Evolutionary conservation across 352 stramenopile genomes (phyloP), one percentile per base, ranked within the genome.

Genomic region (Hyaloperonospora brassicae): DNA sequence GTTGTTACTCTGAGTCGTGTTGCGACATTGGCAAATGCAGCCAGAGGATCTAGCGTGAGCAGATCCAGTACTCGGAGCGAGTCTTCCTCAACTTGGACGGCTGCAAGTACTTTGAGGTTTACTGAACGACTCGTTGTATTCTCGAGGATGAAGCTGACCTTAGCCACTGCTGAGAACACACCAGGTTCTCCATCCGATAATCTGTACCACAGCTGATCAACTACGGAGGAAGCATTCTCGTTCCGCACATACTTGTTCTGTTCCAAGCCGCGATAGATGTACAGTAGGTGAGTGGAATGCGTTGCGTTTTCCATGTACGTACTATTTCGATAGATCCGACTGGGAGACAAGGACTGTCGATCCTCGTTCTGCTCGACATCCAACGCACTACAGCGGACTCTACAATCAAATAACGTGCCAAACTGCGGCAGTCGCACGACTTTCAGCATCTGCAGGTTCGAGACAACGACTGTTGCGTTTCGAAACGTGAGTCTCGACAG

Each of bases 371-470:
- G 13, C 9, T 11, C 14, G n/a, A 39, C 41, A 1, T 3, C 7
- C 50, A 59, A 36, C 11, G 30, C 21, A 5, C 21, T n/a, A 52
- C 55, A 72, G 42, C 34, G 56, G 50, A 61, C 50, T 38, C 69
- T 77, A 42, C 64, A 69, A 35, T 89, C 77, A 22, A 80, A 89
- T 10, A 89, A 31, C 34, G 58, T 75, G 5, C 79, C 79, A 48
- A 71, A 82, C 10, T 45, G 59, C 1, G 77, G 77, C 17, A 86
- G 59, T n/a, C 64, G 52, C 2, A 66, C 34, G 39, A 89, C 68
- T 58, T 64, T 62, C 27, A 86, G 22, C 13, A 66, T 44, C 24
- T 79, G 73, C 5, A 23, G 22, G 50, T 25, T 61, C 7, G 44
- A 8, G 0, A 22, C 22, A 31, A 2, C 9, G 9, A 14, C 48